Percentiles rank a stretch among this genome's conserved stretches.
These are phyloP conservation scores for Acanthamoeba quina DNA, from an alignment of 208 protist genomes.

Conservation along the genomic window DNA sequence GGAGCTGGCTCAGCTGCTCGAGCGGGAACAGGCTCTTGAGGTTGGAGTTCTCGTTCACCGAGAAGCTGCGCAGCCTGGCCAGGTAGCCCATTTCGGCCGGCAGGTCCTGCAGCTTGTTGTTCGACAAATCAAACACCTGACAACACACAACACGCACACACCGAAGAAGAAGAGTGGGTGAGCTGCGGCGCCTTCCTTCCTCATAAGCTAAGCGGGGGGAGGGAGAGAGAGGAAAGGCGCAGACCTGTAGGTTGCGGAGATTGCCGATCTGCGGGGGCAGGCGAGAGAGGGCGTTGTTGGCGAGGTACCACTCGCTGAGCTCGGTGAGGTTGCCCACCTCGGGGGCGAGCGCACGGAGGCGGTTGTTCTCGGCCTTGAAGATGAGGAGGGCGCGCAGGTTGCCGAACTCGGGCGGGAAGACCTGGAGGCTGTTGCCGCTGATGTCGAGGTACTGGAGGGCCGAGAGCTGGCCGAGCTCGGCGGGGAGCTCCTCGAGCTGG, in stretches of 20 bases:
- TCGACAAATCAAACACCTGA: constrained; percentile 74
- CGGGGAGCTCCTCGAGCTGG: constrained; percentile 82
- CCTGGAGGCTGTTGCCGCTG: constrained; percentile 80
- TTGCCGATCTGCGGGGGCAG: constrained; percentile 72
- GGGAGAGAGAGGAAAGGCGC: background rate
- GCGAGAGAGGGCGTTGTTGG: constrained; percentile 63
- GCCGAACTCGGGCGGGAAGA: constrained; percentile 84
- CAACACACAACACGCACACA: background rate
- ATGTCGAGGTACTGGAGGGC: constrained; percentile 81
- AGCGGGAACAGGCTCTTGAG: constrained; percentile 81
- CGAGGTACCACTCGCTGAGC: constrained; percentile 65
- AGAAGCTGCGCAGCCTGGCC: constrained; percentile 74
- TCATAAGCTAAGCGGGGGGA: background rate
- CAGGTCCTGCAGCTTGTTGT: constrained; percentile 82
- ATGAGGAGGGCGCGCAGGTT: constrained; percentile 76
- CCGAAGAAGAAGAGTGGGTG: background rate
- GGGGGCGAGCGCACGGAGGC: constrained; percentile 74
- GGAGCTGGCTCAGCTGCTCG: constrained; percentile 74
- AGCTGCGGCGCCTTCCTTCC: background rate
- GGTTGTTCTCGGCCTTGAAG: constrained; percentile 81
- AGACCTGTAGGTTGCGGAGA: constrained; percentile 34
- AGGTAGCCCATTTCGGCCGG: constrained; percentile 81
- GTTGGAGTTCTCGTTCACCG: constrained; percentile 83
- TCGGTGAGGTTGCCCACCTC: constrained; percentile 75
- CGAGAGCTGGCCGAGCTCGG: constrained; percentile 73